phyloP scores from a whole-genome alignment of 2,329 filamentous ascomycete genomes.

The Lecanoromycetidae sp. region DNA sequence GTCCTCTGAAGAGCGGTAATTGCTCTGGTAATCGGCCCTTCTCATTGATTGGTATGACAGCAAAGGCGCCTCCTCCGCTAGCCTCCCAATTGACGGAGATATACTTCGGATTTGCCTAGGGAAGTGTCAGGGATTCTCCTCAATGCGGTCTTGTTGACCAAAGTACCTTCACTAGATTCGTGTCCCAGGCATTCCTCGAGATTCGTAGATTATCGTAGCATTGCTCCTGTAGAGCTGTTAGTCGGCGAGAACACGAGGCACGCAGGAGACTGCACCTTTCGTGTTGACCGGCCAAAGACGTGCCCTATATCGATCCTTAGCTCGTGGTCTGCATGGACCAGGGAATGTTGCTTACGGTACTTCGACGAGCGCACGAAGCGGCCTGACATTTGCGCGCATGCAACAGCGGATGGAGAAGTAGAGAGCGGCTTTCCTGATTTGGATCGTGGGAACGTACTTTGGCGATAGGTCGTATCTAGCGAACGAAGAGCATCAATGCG shows the following conservation, averaged over 20 bases:
- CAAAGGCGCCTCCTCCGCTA: conserved; percentile 89
- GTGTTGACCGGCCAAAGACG: conserved; percentile 90
- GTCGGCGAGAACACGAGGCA: background rate
- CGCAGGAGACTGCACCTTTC: conserved; percentile 44
- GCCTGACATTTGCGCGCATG: conserved; percentile 45
- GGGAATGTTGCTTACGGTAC: conserved; percentile 45
- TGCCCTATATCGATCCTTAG: conserved; percentile 54
- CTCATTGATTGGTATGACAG: conserved; percentile 84
- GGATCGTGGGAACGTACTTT: too few relatives aligned
- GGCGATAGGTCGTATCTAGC: too few relatives aligned
- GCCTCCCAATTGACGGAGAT: conserved; percentile 98
- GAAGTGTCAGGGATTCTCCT: conserved; percentile 8
- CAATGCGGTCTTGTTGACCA: background rate
- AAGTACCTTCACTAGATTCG: conserved; percentile 86
- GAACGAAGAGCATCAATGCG: too few relatives aligned
- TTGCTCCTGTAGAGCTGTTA: conserved; percentile 50
- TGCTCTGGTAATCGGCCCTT: conserved; percentile 82
- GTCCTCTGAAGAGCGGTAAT: conserved; percentile 88
- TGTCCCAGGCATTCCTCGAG: conserved; percentile 98
- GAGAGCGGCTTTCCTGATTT: too few relatives aligned
- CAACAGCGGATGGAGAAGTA: too few relatives aligned
- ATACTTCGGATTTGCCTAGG: conserved; percentile 84
- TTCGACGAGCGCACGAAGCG: conserved; percentile 64
- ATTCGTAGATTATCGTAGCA: conserved; percentile 98
- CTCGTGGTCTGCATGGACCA: conserved; percentile 7